phyloP scores from a whole-genome alignment of 129 eudicot species.

The Chrysanthemum makinoi region DNA sequence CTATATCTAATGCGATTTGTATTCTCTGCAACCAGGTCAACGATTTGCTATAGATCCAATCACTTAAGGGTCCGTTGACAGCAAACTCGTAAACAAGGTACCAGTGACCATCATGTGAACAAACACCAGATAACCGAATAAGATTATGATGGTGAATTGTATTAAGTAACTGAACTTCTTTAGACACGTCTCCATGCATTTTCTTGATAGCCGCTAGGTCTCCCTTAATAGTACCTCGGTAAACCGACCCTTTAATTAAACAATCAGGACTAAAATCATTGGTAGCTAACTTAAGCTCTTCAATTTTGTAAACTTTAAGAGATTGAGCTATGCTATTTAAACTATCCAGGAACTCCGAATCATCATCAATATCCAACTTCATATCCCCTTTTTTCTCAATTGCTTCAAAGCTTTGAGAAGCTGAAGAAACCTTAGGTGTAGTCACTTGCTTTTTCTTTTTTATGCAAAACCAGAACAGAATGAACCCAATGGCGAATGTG shows the following conservation, averaged over 20 bases:
- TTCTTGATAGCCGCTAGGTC: slow-evolving; percentile 83
- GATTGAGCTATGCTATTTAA: slow-evolving; percentile 70
- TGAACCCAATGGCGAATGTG: slow-evolving; percentile 28
- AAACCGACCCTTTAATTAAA: slow-evolving; percentile 74
- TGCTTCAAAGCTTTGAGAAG: slow-evolving; percentile 61
- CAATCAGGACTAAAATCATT: slow-evolving; percentile 55
- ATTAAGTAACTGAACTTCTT: slow-evolving; percentile 63
- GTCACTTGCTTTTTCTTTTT: slow-evolving; percentile 28
- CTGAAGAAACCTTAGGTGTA: slow-evolving; percentile 23
- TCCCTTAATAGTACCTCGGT: slow-evolving; percentile 66
- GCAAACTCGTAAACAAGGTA: slow-evolving; percentile 89
- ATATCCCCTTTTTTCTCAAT: slow-evolving; percentile 46
- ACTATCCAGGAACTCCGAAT: slow-evolving; percentile 50
- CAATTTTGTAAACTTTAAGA: slow-evolving; percentile 54
- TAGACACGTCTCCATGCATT: slow-evolving; percentile 73
- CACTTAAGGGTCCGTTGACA: slow-evolving; percentile 56
- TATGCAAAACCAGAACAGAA: slow-evolving; percentile 43
- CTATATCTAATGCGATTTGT: slow-evolving; percentile 70
- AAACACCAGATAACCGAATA: slow-evolving; percentile 63
- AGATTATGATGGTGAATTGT: slow-evolving; percentile 77
- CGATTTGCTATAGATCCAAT: slow-evolving; percentile 55
- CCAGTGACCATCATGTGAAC: slow-evolving; percentile 65
- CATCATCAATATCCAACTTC: slow-evolving; percentile 44
- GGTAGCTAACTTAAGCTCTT: slow-evolving; percentile 68
- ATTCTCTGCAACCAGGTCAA: slow-evolving; percentile 66